Base-by-base conservation (phyloP, 2,329 filamentous ascomycete genomes). In the Didymella arachidicola region DNA sequence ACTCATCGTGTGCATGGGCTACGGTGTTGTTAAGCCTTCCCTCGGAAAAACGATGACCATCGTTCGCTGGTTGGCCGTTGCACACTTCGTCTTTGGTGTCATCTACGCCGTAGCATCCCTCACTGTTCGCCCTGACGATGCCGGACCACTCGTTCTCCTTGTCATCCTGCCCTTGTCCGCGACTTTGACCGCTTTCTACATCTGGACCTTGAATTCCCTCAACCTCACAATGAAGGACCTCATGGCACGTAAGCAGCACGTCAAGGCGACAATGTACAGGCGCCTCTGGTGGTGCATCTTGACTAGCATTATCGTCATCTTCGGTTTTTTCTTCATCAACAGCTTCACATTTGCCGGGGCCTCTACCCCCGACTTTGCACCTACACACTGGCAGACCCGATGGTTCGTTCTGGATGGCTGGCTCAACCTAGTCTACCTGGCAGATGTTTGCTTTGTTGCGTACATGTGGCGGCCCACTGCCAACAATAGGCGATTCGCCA, bases 211-310 rank as follows among this genome's bases (percentile, higher is more conserved):
- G 64, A 98, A 97, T 80, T 96, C 93, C 22, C 85, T 99, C 57
- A 97, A 94, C 77, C 84, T 89, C 57, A 99, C 95, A 0, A 94
- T 98, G 81, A 98, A 97, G 79, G 94, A 98, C 71, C 85, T 99
- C n/a, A 85, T 90, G 54, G 92, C 97, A 72, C 89, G 95, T 65
- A 97, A 97, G 79, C 95, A 99, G 79, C 89, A 91, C 69, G 89
- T 90, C 69, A 99, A 99, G 77, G 92, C 93, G 46, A 79, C 86
- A 78, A 99, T 99, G 96, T 99, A 98, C 80, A 93, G 91, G 80
- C 96, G 96, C 77, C 87, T 99, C 14, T 99, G 96, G 93, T 99
- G 93, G 93, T 94, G 92, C 76, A 97, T 99, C 60, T 83, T 99
- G 44, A 83, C 87, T 63, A 96, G 91, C 75, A 96, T 99, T 74